Evolutionary conservation across 306 rosid genomes (phyloP), one percentile per base, ranked within the genome.

Genomic region (Pachyrhizus erosus): DNA sequence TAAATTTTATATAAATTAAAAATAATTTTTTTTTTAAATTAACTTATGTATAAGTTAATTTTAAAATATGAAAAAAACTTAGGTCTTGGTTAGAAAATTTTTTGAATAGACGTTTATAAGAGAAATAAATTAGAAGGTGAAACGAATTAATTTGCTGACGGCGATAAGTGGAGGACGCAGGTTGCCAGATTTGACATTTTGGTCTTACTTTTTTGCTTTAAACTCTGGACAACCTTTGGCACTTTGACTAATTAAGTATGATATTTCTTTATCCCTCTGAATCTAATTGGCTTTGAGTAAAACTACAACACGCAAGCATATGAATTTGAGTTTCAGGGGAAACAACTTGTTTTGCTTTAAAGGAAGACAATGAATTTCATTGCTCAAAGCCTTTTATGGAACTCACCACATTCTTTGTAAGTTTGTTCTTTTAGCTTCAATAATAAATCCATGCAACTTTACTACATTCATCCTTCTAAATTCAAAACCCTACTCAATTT

Each of bases 241-340:
- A 14, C 31, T 67, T 67, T 67, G 73, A 37, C 51, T 39, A 39
- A n/a, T 34, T 66, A 17, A 17, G 14, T 4, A 20, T 39, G 29
- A 20, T 10, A 26, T 9, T 60, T 37, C 42, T 61, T 29, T 29
- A 26, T 60, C 33, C n/a, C 37, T 26, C 14, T 62, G 7, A 6
- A 4, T 39, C 5, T 1, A 10, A 0, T 42, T 39, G 2, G 31
- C 31, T 67, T 10, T 39, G 2, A 20, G 48, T 66, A 24, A 66
- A 67, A 39, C 31, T 39, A 10, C 31, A 39, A 67, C 73, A 67
- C 73, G 73, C 51, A 67, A 67, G 8, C 27, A 7, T 0, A 67
- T 67, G 51, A 67, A 20, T 18, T 67, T 67, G 27, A 67, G 51
- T 67, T 67, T 39, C n/a, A 67, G n/a, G 73, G 51, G 51, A 39